Percentiles rank a stretch among this genome's conserved stretches.
phyloP scores from a whole-genome alignment of 805 yeast genomes.

The Pichia cephalocereana region DNA sequence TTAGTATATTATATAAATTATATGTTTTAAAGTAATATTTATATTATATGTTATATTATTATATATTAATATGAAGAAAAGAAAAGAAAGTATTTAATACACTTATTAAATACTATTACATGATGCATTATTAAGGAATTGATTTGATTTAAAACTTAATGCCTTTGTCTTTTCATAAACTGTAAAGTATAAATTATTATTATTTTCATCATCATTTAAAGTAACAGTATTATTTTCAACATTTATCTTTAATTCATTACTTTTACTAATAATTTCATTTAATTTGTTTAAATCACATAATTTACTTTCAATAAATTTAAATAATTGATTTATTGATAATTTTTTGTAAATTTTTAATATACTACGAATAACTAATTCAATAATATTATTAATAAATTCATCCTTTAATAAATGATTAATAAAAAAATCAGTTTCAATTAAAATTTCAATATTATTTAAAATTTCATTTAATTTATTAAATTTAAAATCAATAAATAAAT shows the following conservation, averaged over 20 bases:
- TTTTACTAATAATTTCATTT: conserved; percentile 21
- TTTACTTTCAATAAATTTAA: conserved; percentile 7
- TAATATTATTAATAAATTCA: conserved; percentile 17
- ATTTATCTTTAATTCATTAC: conserved; percentile 5
- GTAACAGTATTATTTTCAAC: conserved; percentile 27
- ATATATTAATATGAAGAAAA: not conserved
- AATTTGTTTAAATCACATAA: not conserved
- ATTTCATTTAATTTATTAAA: conserved; percentile 43
- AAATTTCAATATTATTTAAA: conserved; percentile 37
- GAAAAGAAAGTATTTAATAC: not conserved
- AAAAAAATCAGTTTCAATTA: conserved; percentile 51
- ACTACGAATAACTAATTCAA: conserved; percentile 16
- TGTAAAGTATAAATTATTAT: conserved; percentile 55
- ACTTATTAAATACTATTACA: conserved; percentile 11
- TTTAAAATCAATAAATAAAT: conserved; percentile 50
- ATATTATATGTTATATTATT: not conserved
- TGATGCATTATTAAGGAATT: conserved; percentile 39
- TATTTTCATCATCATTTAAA: conserved; percentile 37
- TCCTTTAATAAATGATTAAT: conserved; percentile 32
- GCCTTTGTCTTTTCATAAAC: conserved; percentile 63
- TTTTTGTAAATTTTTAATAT: conserved; percentile 19
- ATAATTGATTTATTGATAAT: conserved; percentile 13
- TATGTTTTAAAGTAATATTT: too few species aligned
- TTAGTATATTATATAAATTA: too few species aligned
- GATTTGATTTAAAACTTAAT: conserved; percentile 49